Evolutionary conservation across 2,329 filamentous ascomycete species (phyloP), one percentile per base, ranked within the genome.

Genomic region (Colletotrichum sidae): DNA sequence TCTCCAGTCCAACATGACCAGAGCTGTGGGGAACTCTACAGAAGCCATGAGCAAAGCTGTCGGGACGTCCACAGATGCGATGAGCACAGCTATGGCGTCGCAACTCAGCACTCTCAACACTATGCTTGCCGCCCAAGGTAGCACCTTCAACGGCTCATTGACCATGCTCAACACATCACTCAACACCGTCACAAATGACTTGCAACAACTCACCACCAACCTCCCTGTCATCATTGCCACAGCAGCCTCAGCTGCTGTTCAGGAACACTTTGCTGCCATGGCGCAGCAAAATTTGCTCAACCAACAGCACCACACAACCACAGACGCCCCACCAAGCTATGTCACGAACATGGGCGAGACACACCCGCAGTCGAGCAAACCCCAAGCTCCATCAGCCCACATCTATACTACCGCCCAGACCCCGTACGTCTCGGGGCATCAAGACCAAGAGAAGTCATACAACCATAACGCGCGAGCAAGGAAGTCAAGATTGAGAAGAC

Each of bases 81-180:
- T n/a, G n/a, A n/a, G n/a, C n/a, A n/a, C n/a, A n/a, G n/a, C n/a
- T n/a, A n/a, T n/a, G n/a, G n/a, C n/a, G n/a, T n/a, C n/a, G n/a
- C n/a, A 17, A 17, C 15, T 17, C 15, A 17, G 2, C 15, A 17
- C 15, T 17, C 15, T 60, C 4, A 60, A 53, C 34, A 41, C 50
- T 0, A 50, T 60, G 0, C 6, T 60, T 3, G 1, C 13, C 0
- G 2, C 58, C 0, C 61, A 65, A 0, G 38, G 17, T 34, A 61
- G 7, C 12, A 55, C n/a, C 0, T 42, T 65, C 3, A 4, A 46
- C 2, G 15, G 57, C 0, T 65, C 62, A 0, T 1, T 51, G 6
- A 44, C 2, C 25, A 61, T 61, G 51, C 45, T 65, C 41, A 65
- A 65, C 46, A 47, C 39, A 2, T 44, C 62, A 1, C 2, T 65